These are phyloP conservation scores for Stagonosporopsis rhizophila DNA, from an alignment of 2,329 filamentous ascomycete species.

Conservation along the genomic window DNA sequence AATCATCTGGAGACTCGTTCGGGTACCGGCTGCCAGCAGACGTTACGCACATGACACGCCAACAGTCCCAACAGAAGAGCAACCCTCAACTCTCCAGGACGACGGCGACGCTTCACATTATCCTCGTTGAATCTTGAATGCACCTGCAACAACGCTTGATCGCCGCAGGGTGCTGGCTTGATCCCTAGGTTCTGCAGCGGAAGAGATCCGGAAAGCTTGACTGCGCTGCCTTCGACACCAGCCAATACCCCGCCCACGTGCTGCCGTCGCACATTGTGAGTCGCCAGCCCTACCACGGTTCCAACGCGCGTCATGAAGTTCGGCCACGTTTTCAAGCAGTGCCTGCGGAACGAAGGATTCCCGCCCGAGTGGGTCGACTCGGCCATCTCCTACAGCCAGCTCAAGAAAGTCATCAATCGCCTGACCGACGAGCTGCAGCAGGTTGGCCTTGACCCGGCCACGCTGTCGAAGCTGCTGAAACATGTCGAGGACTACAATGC, in stretches of 20 bases:
- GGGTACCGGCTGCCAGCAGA: conserved; percentile 3
- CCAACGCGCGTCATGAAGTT: conserved; percentile 75
- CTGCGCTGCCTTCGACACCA: conserved; percentile 1
- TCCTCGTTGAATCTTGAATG: not conserved
- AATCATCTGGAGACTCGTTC: conserved; percentile 4
- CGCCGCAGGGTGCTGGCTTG: conserved; percentile 18
- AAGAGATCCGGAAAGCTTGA: conserved; percentile 8
- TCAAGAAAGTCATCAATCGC: conserved; percentile 89
- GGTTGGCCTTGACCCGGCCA: conserved; percentile 75
- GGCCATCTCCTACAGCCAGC: conserved; percentile 81
- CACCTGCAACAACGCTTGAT: conserved; percentile 17
- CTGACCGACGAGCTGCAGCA: conserved; percentile 74
- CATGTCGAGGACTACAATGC: conserved; percentile 49
- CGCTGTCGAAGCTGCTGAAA: conserved; percentile 69
- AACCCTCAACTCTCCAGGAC: not conserved
- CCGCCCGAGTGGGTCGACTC: conserved; percentile 74
- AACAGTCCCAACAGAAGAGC: conserved; percentile 9
- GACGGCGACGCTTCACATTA: not conserved
- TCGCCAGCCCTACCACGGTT: conserved; percentile 32
- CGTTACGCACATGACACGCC: conserved; percentile 13
- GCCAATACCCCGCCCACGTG: conserved; percentile 41
- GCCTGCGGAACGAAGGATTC: conserved; percentile 74
- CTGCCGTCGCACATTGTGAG: conserved; percentile 26
- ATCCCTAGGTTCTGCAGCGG: conserved; percentile 11
- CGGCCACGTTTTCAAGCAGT: conserved; percentile 76